Conservation (phyloP, 345 rosid genomes). For the Salix caprea region DNA sequence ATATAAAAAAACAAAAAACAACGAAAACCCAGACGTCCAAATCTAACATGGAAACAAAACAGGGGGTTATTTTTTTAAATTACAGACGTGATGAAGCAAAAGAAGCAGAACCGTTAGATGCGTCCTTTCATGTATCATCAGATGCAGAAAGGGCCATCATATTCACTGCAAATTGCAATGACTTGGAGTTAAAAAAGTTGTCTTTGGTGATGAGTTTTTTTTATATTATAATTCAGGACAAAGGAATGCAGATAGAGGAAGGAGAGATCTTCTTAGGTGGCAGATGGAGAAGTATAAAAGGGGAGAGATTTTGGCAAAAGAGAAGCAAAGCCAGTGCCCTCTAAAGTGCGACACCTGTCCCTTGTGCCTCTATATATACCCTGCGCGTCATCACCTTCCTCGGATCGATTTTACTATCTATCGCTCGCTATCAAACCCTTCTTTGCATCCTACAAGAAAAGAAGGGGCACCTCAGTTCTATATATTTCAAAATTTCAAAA, state of each 20-base stretch:
- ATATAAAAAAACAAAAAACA: not conserved
- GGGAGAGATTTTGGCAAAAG: slow-evolving; percentile 4
- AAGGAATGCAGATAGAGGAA: not conserved
- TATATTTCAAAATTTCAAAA: not conserved
- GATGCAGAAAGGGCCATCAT: slow-evolving; percentile 36
- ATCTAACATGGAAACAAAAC: slow-evolving; percentile 26
- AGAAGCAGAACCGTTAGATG: slow-evolving; percentile 22
- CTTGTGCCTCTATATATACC: slow-evolving; percentile 25
- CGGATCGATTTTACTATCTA: not conserved
- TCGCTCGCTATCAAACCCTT: slow-evolving; percentile 8
- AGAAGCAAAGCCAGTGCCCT: slow-evolving; percentile 17
- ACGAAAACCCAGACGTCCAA: slow-evolving; percentile 33
- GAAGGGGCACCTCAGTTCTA: not conserved
- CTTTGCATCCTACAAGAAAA: not conserved
- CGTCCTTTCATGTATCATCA: slow-evolving; percentile 35
- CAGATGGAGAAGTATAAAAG: not conserved
- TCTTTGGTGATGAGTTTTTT: not conserved
- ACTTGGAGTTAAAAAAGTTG: slow-evolving; percentile 27
- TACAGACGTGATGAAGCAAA: slow-evolving; percentile 20
- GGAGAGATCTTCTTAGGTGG: slow-evolving; percentile 1
- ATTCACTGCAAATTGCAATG: slow-evolving; percentile 42
- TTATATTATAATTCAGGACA: not conserved
- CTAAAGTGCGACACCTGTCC: slow-evolving; percentile 44
- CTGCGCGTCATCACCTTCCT: slow-evolving; percentile 32
- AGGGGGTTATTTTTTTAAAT: slow-evolving; percentile 2